Base-by-base conservation (phyloP, 352 stramenopile species). In the Pythium scleroteichum region DNA sequence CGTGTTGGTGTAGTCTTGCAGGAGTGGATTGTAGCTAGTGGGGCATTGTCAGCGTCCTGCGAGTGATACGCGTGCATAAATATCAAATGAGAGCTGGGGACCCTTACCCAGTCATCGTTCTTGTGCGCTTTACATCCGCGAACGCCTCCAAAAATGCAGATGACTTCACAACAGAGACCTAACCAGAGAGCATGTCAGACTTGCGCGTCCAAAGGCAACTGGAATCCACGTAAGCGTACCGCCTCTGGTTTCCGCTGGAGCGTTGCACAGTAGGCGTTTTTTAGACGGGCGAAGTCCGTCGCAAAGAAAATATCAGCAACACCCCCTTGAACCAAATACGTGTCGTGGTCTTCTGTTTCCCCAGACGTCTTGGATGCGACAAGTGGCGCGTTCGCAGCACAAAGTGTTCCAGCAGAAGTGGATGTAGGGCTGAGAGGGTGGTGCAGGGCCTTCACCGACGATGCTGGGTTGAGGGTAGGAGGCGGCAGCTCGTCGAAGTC, bases 301-400 rank as follows among this genome's bases (percentile, higher is more conserved):
- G 90, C 76, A 44, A 97, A 97, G 70, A 97, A 97, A 27, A 97
- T 95, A 52, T 97, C 90, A 17, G 88, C 87, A 23, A 92, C 86
- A 33, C 88, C 88, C 12, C 83, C 79, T 62, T 90, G 68, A 26
- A 95, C 82, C 12, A 97, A 64, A 56, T 97, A 97, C 46, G 87
- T 96, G 59, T 90, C 81, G 64, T 97, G 86, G 54, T 97, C 90
- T 24, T 87, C 64, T 9, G 87, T 94, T 35, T 48, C 78, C 74
- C 75, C 75, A 23, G 77, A 76, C 2, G 88, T 76, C 57, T 95
- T 95, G 39, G 85, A 95, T 6, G 90, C 88, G 9, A 97, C 88
- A 8, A 97, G 78, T 3, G 90, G 90, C 20, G 88, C 86, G 63
- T 97, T 95, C 7, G 78, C 82, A 1, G 88, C 88, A 29, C 76